Percentiles rank a stretch among this genome's conserved stretches.
phyloP scores from a whole-genome alignment of 78 protist genomes.

The Emiliania huxleyi region DNA sequence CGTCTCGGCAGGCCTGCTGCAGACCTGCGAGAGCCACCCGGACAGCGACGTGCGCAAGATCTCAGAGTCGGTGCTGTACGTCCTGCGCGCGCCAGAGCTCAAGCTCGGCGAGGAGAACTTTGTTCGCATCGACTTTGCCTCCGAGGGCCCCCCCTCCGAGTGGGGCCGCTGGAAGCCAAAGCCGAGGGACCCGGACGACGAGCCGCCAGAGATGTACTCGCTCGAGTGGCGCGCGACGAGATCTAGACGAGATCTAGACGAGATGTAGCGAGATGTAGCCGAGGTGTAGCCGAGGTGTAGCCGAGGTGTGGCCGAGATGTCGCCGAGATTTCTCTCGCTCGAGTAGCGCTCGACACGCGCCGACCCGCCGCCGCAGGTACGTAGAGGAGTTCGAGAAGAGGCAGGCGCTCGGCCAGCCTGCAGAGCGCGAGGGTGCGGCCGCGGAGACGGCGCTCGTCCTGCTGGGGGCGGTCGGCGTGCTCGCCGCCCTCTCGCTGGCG shows the following conservation, averaged over 20 bases:
- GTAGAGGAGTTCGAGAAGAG: not conserved
- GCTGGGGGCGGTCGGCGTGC: not conserved
- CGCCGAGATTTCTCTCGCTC: no score
- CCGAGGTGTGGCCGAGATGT: no score
- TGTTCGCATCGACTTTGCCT: not conserved
- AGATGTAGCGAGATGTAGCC: no score
- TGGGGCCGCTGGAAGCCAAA: not conserved
- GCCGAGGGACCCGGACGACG: not conserved
- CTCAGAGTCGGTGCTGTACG: not conserved
- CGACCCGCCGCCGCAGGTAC: no score
- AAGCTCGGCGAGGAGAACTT: slow-evolving; percentile 8
- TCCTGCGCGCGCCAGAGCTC: slow-evolving; percentile 17
- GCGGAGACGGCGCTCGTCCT: not conserved
- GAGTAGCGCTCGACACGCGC: no score
- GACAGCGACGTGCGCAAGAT: slow-evolving; percentile 15
- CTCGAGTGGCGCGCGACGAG: no score
- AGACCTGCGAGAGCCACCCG: not conserved
- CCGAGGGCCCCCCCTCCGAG: not conserved
- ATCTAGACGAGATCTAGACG: no score
- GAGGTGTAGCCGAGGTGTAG: no score
- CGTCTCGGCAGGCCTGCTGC: no score
- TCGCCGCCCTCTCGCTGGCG: not conserved
- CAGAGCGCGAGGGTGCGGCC: not conserved
- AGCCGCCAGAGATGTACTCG: not conserved
- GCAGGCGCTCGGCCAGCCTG: not conserved